Conservation (phyloP, 371 early-diverging fungal species). For the Mucor piriformis region DNA sequence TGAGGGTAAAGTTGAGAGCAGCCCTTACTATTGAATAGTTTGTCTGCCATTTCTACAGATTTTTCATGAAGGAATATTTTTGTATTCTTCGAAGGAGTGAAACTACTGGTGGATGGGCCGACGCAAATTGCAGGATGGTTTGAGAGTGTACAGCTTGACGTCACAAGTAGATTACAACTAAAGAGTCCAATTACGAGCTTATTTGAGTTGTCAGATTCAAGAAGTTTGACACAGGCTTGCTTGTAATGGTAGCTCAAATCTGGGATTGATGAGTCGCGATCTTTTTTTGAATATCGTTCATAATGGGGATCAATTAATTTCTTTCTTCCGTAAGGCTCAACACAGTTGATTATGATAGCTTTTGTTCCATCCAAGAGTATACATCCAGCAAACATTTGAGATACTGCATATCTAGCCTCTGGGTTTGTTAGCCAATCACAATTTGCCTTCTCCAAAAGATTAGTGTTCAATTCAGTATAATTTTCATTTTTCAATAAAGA, state of each 20-base stretch:
- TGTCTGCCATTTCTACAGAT: conserved; percentile 10
- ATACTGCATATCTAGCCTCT: conserved; percentile 18
- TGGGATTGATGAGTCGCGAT: conserved; percentile 13
- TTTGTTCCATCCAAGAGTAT: conserved; percentile 16
- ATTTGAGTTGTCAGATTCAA: conserved; percentile 2
- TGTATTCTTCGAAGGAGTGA: conserved; percentile 12
- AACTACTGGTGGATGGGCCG: conserved; percentile 10
- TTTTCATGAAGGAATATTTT: conserved; percentile 17
- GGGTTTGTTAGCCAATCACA: conserved; percentile 7
- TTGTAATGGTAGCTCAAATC: neutral
- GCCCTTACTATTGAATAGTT: conserved; percentile 8
- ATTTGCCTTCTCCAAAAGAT: conserved; percentile 6
- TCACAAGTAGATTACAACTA: conserved; percentile 20
- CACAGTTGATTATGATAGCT: conserved; percentile 22
- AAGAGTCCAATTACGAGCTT: conserved; percentile 15
- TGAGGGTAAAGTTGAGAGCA: conserved; percentile 12
- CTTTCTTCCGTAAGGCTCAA: conserved; percentile 18
- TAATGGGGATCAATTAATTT: conserved; percentile 11
- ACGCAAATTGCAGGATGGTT: conserved; percentile 8
- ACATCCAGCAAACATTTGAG: conserved; percentile 18
- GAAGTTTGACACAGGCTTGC: conserved; percentile 10
- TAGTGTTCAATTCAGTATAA: conserved; percentile 13
- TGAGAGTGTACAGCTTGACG: conserved; percentile 16
- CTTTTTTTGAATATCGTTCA: conserved; percentile 16
- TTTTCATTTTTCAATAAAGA: conserved; percentile 20